phyloP scores from a whole-genome alignment of 768 basidiomycete species.

The Lanmaoa rubissima region DNA sequence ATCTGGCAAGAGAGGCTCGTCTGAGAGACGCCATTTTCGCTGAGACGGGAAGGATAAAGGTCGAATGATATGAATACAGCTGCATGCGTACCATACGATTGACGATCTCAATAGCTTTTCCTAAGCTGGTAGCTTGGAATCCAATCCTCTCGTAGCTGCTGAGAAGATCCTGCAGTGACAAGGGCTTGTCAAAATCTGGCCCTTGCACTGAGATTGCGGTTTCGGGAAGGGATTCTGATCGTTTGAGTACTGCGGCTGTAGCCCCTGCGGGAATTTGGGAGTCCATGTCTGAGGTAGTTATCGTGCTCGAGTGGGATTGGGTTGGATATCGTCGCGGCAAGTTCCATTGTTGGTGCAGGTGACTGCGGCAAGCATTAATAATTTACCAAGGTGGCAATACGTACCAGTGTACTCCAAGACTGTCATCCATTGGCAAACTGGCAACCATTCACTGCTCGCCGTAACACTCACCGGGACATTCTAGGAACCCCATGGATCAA shows the following conservation, averaged over 20 bases:
- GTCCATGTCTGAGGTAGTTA: conserved; percentile 8
- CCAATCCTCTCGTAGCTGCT: conserved; percentile 86
- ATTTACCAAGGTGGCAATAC: not conserved
- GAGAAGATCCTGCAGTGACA: conserved; percentile 69
- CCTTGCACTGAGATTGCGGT: conserved; percentile 75
- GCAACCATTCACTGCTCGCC: not conserved
- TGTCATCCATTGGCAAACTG: not conserved
- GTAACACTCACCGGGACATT: not conserved
- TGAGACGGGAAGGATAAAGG: conserved; percentile 29
- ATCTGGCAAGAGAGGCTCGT: conserved; percentile 70
- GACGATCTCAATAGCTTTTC: conserved; percentile 84
- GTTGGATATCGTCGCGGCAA: conserved; percentile 23
- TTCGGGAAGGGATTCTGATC: conserved; percentile 67
- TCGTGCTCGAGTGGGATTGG: not conserved
- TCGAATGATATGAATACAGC: not conserved
- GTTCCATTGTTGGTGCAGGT: conserved; percentile 14
- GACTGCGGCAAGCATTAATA: not conserved
- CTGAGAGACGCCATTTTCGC: conserved; percentile 87
- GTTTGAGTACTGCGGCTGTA: conserved; percentile 74
- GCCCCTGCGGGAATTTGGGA: conserved; percentile 50
- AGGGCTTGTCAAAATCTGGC: conserved; percentile 75
- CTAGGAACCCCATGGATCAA: conserved; percentile 18
- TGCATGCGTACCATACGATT: conserved; percentile 76
- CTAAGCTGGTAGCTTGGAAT: conserved; percentile 95
- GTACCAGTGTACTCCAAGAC: not conserved